These are phyloP conservation scores for Millerozyma acaciae DNA, from an alignment of 805 yeast species.

Conservation along the genomic window DNA sequence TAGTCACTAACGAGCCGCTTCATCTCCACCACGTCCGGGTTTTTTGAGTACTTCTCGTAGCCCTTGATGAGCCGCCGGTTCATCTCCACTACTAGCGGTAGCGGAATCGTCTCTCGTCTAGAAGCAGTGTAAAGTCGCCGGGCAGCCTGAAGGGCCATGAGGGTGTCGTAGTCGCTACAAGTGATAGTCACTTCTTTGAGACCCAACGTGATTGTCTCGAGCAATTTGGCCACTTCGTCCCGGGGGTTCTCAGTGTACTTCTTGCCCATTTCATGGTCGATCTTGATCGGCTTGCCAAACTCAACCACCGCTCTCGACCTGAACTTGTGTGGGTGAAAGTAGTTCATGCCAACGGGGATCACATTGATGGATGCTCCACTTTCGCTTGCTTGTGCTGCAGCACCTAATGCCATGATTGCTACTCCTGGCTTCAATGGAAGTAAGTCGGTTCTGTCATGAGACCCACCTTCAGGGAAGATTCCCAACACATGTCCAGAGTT, in stretches of 20 bases:
- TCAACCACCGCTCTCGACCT: conserved; percentile 40
- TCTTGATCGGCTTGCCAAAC: conserved; percentile 39
- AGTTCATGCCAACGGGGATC: conserved; percentile 40
- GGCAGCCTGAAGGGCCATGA: conserved; percentile 42
- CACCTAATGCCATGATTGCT: conserved; percentile 43
- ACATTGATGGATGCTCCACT: conserved; percentile 25
- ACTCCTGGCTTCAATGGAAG: conserved; percentile 44
- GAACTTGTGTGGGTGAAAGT: conserved; percentile 40
- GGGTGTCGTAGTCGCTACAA: conserved; percentile 39
- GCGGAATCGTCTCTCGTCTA: conserved; percentile 31
- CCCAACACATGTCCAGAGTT: conserved; percentile 32
- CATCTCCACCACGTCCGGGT: conserved; percentile 30
- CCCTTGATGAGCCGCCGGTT: conserved; percentile 36
- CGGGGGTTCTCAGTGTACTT: conserved; percentile 24
- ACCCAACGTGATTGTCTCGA: conserved; percentile 28
- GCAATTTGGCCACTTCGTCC: conserved; percentile 23
- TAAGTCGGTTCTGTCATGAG: conserved; percentile 40
- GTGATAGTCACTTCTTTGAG: conserved; percentile 39
- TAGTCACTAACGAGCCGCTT: conserved; percentile 29
- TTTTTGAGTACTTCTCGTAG: conserved; percentile 28
- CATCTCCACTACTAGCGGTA: conserved; percentile 41
- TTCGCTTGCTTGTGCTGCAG: conserved; percentile 25
- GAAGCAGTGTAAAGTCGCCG: conserved; percentile 36
- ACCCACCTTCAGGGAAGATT: conserved; percentile 44
- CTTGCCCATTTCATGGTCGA: conserved; percentile 25